Conservation (phyloP, 257 asterid species). For the Solanum pimpinellifolium region DNA sequence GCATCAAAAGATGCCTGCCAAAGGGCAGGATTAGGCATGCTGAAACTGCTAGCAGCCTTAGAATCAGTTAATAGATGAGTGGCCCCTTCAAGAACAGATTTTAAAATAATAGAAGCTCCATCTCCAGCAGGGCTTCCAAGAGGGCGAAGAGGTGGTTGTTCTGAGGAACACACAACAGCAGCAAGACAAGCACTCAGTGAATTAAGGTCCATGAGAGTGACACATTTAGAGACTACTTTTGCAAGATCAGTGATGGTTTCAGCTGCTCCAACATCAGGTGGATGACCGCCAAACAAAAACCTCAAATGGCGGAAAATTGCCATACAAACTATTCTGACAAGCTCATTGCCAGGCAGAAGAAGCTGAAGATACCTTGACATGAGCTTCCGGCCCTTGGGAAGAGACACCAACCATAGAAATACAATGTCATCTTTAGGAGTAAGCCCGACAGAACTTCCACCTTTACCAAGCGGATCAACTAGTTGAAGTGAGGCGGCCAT, state of each 20-base stretch:
- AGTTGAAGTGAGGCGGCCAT: slow-evolving; percentile 40
- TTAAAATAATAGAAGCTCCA: slow-evolving; percentile 35
- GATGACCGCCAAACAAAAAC: slow-evolving; percentile 25
- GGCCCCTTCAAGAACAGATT: slow-evolving; percentile 37
- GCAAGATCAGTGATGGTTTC: slow-evolving; percentile 21
- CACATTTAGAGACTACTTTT: slow-evolving; percentile 13
- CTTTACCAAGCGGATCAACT: slow-evolving; percentile 35
- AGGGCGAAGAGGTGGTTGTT: slow-evolving; percentile 42
- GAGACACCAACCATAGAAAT: slow-evolving; percentile 30
- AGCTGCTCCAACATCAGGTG: slow-evolving; percentile 19
- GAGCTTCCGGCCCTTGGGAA: slow-evolving; percentile 39
- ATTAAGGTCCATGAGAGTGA: slow-evolving; percentile 31
- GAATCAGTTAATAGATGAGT: slow-evolving; percentile 29
- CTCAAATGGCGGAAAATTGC: slow-evolving; percentile 33
- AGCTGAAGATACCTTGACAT: slow-evolving; percentile 29
- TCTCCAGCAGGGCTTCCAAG: slow-evolving; percentile 43
- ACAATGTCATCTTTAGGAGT: slow-evolving; percentile 32
- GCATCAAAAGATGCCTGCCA: slow-evolving; percentile 50
- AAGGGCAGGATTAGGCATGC: slow-evolving; percentile 26
- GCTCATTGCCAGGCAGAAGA: slow-evolving; percentile 34
- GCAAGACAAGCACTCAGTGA: slow-evolving; percentile 39
- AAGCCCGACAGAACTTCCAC: slow-evolving; percentile 18
- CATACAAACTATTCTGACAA: slow-evolving; percentile 36
- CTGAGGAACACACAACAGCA: slow-evolving; percentile 34
- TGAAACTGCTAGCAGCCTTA: slow-evolving; percentile 20